Percentiles rank a stretch among this genome's conserved stretches.
Evolutionary conservation across 345 rosid species (phyloP).

Genomic region (Boechera divaricarpa): DNA sequence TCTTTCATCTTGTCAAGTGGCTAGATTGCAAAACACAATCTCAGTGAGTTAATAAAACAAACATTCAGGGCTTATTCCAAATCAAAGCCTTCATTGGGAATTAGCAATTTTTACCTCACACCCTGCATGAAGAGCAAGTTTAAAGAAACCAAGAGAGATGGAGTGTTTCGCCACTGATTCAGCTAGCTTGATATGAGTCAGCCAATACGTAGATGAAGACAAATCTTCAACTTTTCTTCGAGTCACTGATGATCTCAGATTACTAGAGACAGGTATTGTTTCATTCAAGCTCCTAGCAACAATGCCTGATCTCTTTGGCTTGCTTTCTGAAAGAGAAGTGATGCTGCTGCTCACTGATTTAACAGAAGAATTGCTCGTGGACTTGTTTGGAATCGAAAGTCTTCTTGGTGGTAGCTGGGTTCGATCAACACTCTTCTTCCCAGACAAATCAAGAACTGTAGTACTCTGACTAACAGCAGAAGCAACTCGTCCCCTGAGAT

Average conservation of each 20-base stretch:
- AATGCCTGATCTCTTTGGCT: constrained; percentile 53
- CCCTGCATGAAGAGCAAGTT: constrained; percentile 84
- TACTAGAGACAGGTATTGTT: constrained; percentile 60
- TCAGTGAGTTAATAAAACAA: background rate
- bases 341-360: constrained; percentile 44
- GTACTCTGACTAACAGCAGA: constrained; percentile 76
- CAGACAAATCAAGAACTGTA: constrained; percentile 70
- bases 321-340: constrained; percentile 64
- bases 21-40: constrained; percentile 49
- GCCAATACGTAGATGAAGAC: constrained; percentile 74
- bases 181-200: constrained; percentile 72
- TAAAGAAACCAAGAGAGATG: constrained; percentile 83
- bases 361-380: constrained; percentile 47
- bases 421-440: constrained; percentile 61
- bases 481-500: constrained; percentile 52
- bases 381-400: constrained; percentile 69
- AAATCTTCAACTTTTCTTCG: constrained; percentile 56
- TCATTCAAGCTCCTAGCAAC: constrained; percentile 51
- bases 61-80: background rate
- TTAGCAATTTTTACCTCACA: constrained; percentile 62
- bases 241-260: constrained; percentile 55
- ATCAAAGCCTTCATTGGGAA: background rate
- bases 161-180: constrained; percentile 79
- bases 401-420: constrained; percentile 80
- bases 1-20: constrained; percentile 69